Base-by-base conservation (phyloP, 306 rosid species). In the Erythrophleum fordii region DNA sequence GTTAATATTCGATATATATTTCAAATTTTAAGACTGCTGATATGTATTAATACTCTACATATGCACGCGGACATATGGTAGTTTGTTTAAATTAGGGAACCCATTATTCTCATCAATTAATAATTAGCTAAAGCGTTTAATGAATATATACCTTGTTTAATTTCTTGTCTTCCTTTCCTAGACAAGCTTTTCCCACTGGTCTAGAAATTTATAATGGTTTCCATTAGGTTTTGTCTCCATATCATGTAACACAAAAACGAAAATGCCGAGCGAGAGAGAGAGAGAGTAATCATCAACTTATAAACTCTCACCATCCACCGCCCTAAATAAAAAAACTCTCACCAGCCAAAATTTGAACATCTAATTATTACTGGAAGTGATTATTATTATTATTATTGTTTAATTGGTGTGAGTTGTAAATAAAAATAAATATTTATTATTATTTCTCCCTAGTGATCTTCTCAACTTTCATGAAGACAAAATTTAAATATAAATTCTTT, bases 211-310 rank as follows among this genome's bases (percentile, higher is more conserved):
- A 80, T 86, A 14, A 86, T 83, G 85, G 56, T 72, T 80, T 76
- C 89, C 89, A 86, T 80, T 76, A 86, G 45, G 26, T 62, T 61
- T 77, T 86, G 89, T 86, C 89, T 67, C 83, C 87, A 67, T 72
- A 72, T 79, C 69, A 46, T 75, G 77, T 64, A 75, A 82, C 80
- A 45, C 1, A 11, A 46, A 70, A 45, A 14, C 28, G 13, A 69
- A 79, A 73, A 23, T 13, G 5, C 53, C 41, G 60, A 61, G 31
- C 34, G 4, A 10, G 74, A 29, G 20, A 14, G 20, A 65, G 26
- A 65, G 35, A 29, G 68, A 29, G 5, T 61, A 29, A 61, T 61
- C 4, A 60, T 60, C 65, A 25, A 3, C 65, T 11, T 60, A 18
- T 26, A 12, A 60, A 13, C n/a, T 6, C n/a, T 60, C 35, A 58